phyloP scores from a whole-genome alignment of 371 early-diverging fungal species.

The Mucor piriformis region DNA sequence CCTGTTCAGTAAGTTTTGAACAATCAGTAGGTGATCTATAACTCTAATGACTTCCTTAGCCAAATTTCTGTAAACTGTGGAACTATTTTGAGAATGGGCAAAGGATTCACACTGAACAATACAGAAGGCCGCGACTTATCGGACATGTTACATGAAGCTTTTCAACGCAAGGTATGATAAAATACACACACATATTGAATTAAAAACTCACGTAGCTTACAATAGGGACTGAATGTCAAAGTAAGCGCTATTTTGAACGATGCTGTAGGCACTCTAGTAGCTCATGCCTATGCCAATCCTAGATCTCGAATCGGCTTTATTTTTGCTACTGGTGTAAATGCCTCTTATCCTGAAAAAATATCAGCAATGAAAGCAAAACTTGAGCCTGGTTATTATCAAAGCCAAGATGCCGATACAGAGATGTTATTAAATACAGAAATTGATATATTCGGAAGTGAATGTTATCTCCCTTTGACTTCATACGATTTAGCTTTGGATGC shows the following conservation, averaged over 20 bases:
- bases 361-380: slow-evolving; percentile 15
- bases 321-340: slow-evolving; percentile 96
- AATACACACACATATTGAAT: slow-evolving; percentile 14
- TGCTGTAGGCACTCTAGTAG: slow-evolving; percentile 91
- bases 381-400: slow-evolving; percentile 30
- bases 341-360: slow-evolving; percentile 31
- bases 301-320: slow-evolving; percentile 87
- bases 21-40: not conserved
- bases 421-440: slow-evolving; percentile 69
- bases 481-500: slow-evolving; percentile 69
- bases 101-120: slow-evolving; percentile 80
- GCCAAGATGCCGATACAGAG: slow-evolving; percentile 22
- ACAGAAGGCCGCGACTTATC: slow-evolving; percentile 83
- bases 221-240: slow-evolving; percentile 8
- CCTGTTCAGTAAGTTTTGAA: slow-evolving; percentile 44
- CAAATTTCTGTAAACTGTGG: slow-evolving; percentile 78
- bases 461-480: slow-evolving; percentile 63
- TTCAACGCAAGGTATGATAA: slow-evolving; percentile 77
- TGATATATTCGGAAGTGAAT: slow-evolving; percentile 72
- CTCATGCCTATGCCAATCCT: slow-evolving; percentile 80
- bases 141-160: slow-evolving; percentile 58
- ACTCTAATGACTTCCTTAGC: slow-evolving; percentile 19
- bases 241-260: slow-evolving; percentile 81
- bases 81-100: slow-evolving; percentile 84
- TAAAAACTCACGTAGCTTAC: not conserved